A percentile compares a stretch with the other conserved stretches of the same genome.
Conservation (phyloP, 176 grass and related monocot species). For the Paspalum vaginatum region DNA sequence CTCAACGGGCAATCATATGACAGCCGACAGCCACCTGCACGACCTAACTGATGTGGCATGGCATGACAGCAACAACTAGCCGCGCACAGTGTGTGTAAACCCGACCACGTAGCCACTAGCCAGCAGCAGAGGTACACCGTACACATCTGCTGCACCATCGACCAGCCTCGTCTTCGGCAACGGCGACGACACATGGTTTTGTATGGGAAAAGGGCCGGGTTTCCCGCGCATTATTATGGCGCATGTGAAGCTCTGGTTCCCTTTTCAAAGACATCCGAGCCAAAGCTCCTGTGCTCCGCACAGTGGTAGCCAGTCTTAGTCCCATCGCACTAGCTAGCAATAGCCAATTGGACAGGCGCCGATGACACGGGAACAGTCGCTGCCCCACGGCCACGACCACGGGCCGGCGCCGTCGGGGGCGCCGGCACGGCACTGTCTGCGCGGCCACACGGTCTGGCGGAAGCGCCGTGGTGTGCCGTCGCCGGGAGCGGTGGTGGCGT, state of each 20-base stretch:
- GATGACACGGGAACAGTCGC: constrained; percentile 30
- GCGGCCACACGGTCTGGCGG: no score
- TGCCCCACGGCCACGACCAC: neutral
- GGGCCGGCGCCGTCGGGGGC: neutral
- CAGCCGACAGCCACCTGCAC: neutral
- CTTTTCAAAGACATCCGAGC: neutral
- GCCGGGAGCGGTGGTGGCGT: neutral
- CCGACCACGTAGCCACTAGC: neutral
- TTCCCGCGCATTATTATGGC: neutral
- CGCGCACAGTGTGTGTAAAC: neutral
- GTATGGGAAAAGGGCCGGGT: neutral
- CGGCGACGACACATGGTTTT: neutral
- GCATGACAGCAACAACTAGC: neutral
- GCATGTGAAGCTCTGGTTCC: neutral
- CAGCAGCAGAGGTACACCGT: neutral
- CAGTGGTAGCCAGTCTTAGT: neutral
- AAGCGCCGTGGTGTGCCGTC: neutral
- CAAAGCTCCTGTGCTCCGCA: neutral
- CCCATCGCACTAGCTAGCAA: neutral
- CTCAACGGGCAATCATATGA: neutral
- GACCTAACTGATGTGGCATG: neutral
- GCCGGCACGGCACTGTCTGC: neutral
- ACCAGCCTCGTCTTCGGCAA: neutral
- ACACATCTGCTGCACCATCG: no score
- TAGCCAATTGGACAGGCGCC: no score